Percentiles rank a stretch among this genome's conserved stretches.
phyloP scores from a whole-genome alignment of 345 rosid genomes.

The Populus pruinosa region DNA sequence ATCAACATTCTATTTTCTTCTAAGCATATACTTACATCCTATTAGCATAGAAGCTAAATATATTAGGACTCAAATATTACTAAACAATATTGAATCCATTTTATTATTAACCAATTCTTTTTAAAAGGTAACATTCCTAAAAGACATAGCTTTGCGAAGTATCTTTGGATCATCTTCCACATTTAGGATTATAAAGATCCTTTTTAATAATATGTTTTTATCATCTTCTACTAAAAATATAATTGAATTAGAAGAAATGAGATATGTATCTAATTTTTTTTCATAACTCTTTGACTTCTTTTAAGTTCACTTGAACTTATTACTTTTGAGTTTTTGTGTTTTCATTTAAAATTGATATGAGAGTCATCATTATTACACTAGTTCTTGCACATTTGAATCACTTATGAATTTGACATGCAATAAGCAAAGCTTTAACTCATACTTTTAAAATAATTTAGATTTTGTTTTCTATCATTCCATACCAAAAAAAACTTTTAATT shows the following conservation, averaged over 20 bases:
- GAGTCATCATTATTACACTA: background rate
- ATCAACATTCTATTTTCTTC: no score
- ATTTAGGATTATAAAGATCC: background rate
- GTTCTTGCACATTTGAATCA: no score
- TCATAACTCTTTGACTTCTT: background rate
- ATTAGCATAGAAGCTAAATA: no score
- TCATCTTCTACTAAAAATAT: background rate
- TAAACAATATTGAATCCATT: background rate
- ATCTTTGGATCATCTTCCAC: slow-evolving; percentile 1
- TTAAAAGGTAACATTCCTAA: background rate
- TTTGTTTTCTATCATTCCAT: background rate
- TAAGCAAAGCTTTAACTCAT: background rate
- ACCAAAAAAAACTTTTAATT: background rate
- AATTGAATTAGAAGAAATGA: background rate
- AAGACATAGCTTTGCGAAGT: background rate
- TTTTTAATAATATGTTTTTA: background rate
- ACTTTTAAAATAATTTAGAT: background rate
- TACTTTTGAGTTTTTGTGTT: no score
- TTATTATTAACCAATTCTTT: background rate
- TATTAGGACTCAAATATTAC: no score
- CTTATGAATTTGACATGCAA: no score
- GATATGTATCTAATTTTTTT: background rate
- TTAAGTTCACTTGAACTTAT: background rate
- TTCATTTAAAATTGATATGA: background rate
- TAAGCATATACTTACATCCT: no score